phyloP scores from a whole-genome alignment of 305 asterid genomes.

The Fraxinus paxiana region DNA sequence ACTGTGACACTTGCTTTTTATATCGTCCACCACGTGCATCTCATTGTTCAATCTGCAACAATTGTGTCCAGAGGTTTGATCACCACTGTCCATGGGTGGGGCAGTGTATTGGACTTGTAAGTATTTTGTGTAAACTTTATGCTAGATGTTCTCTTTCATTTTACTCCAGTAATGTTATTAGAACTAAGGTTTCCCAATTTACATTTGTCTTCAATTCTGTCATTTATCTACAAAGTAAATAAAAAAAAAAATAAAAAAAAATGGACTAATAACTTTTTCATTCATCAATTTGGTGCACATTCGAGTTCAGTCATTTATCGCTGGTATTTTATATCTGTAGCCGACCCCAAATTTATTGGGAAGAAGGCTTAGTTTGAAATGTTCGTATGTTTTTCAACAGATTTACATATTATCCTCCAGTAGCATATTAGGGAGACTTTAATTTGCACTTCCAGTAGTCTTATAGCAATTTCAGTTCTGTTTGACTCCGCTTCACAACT shows the following conservation, averaged over 20 bases:
- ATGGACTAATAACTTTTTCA: neutral
- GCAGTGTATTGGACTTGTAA: slow-evolving; percentile 87
- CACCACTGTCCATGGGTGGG: slow-evolving; percentile 99
- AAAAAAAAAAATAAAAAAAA: neutral
- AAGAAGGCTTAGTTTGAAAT: neutral
- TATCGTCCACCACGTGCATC: slow-evolving; percentile 96
- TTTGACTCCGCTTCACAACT: neutral
- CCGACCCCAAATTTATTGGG: neutral
- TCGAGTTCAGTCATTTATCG: neutral
- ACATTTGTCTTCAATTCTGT: neutral
- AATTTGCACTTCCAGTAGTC: neutral
- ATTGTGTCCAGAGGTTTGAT: slow-evolving; percentile 92
- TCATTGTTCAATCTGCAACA: slow-evolving; percentile 96
- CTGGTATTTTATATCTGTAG: neutral
- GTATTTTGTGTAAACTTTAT: slow-evolving; percentile 20
- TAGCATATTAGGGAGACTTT: neutral
- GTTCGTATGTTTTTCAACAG: neutral
- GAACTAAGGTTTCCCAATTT: neutral
- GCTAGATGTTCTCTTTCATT: neutral
- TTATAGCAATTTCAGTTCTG: neutral
- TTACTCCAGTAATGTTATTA: neutral
- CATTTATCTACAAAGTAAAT: neutral
- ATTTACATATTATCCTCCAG: neutral
- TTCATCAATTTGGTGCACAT: neutral
- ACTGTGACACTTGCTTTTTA: slow-evolving; percentile 76